Evolutionary conservation across 768 basidiomycete species (phyloP), one percentile per base, ranked within the genome.

Genomic region (Leccinum imitatum): DNA sequence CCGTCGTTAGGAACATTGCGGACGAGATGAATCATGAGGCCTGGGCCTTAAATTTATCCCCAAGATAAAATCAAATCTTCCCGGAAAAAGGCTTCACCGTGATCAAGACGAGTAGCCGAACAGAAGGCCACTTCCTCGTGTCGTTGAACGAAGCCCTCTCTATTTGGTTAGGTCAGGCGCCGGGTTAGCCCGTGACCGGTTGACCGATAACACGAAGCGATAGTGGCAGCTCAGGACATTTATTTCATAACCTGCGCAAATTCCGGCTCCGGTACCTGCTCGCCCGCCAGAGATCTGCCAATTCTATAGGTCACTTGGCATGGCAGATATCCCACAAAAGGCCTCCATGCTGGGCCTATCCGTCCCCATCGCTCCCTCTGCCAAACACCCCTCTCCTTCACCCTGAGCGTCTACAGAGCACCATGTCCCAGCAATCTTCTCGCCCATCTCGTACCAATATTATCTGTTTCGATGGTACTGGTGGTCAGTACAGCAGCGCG

Each of bases 401-500:
- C 41, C 27, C 10, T 17, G 27, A 9, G 23, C n/a, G 50, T 25
- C 31, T 6, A n/a, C 17, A 21, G 14, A 10, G 11, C 44, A 51
- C n/a, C 35, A 74, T 73, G 71, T 58, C 59, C 7, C 7, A 30
- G 13, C 57, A 55, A 35, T 51, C 48, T 21, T 23, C 19, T 33
- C 58, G 60, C 11, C 56, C 59, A 46, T 67, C 78, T 10, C 80
- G 83, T 33, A 80, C 79, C 0, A 78, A 88, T 30, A 76, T 89
- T 31, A 75, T 90, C 23, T 88, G 86, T 70, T 90, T 90, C 66
- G 89, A 90, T 63, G 89, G 89, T 13, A 89, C 89, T 4, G 70
- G 78, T 2, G 77, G 77, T 56, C 78, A 84, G 64, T 89, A 82
- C 61, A 73, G 78, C 60, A 68, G 72, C 4, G 66, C 70, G 58